Evolutionary conservation across 192 early-diverging fungal species (phyloP), one percentile per base, ranked within the genome.

Genomic region (Entomortierella beljakovae): DNA sequence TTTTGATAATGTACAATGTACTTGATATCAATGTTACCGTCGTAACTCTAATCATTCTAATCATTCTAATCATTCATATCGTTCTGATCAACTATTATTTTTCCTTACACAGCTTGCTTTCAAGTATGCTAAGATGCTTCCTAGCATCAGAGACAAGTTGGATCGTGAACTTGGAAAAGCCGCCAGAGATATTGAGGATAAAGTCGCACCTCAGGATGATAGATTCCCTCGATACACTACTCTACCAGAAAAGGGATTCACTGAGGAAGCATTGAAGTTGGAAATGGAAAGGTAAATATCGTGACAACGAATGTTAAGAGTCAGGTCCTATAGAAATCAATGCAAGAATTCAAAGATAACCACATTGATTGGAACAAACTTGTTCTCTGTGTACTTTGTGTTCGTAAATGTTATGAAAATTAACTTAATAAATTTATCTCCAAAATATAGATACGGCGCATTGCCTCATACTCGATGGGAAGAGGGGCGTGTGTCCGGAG

Each of bases 401-500:
- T n/a, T n/a, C n/a, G n/a, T n/a, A n/a, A n/a, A n/a, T n/a, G 42
- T 43, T 11, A 43, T 43, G 50, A 16, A 23, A 52, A 52, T 52
- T 52, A 11, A 9, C 25, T 25, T 52, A 52, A 52, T 52, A 13
- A 8, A 52, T 55, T 62, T 25, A 15, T 29, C 33, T 56, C 28
- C 64, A 53, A 9, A 20, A 37, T 13, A 64, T 71, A 68, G 60
- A 60, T 64, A 79, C 28, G 69, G 65, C 57, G 55, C 37, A 15
- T 56, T 76, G 64, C 50, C 60, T 34, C 64, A 83, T 25, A 70
- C 73, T 53, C 80, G 49, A 22, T 99, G 95, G 96, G 85, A 92
- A 61, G 86, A 86, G 46, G 97, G 97, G 28, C 92, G 91, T 57
- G 91, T 94, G 10, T 95, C 93, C 23, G 97, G 97, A 28, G 90